These are phyloP conservation scores for Penicillium sclerotiorum DNA, from an alignment of 2,329 filamentous ascomycete genomes.

Conservation along the genomic window DNA sequence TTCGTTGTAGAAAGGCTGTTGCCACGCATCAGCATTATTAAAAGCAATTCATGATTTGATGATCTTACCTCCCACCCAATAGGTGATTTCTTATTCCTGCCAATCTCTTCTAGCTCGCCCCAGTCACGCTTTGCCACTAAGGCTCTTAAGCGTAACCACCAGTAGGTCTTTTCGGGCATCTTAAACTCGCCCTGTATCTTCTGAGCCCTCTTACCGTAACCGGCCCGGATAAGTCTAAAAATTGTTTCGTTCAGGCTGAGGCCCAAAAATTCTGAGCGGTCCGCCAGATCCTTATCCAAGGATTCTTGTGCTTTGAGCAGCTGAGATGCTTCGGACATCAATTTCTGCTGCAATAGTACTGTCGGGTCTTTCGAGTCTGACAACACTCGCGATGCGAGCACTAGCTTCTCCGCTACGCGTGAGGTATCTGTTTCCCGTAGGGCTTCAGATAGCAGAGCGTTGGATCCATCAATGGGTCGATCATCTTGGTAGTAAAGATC, in stretches of 20 bases:
- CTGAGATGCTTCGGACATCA: conserved; percentile 76
- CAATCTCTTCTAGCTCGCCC: conserved; percentile 86
- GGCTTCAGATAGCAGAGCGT: conserved; percentile 83
- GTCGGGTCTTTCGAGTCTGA: conserved; percentile 78
- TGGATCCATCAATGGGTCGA: conserved; percentile 81
- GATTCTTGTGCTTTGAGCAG: conserved; percentile 84
- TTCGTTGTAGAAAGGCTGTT: conserved; percentile 88
- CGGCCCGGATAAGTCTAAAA: conserved; percentile 80
- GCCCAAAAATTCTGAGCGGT: conserved; percentile 68
- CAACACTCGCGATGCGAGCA: conserved; percentile 80
- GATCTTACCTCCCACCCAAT: conserved; percentile 90
- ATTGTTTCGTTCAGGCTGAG: conserved; percentile 89
- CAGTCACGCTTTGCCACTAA: conserved; percentile 89
- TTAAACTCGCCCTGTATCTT: conserved; percentile 93
- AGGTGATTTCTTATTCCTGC: conserved; percentile 74
- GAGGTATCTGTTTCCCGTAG: conserved; percentile 70
- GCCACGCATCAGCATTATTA: conserved; percentile 32
- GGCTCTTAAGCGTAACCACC: conserved; percentile 84
- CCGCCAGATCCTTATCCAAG: conserved; percentile 79
- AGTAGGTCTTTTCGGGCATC: conserved; percentile 83
- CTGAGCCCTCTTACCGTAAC: conserved; percentile 80
- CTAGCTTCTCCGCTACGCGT: conserved; percentile 79
- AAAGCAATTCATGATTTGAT: conserved; percentile 12
- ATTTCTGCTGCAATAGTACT: conserved; percentile 66
- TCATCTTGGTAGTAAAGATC: conserved; percentile 98